Percentiles rank a stretch among this genome's conserved stretches.
These are phyloP conservation scores for Cardamine chenopodiifolia DNA, from an alignment of 345 rosid genomes.

Conservation along the genomic window DNA sequence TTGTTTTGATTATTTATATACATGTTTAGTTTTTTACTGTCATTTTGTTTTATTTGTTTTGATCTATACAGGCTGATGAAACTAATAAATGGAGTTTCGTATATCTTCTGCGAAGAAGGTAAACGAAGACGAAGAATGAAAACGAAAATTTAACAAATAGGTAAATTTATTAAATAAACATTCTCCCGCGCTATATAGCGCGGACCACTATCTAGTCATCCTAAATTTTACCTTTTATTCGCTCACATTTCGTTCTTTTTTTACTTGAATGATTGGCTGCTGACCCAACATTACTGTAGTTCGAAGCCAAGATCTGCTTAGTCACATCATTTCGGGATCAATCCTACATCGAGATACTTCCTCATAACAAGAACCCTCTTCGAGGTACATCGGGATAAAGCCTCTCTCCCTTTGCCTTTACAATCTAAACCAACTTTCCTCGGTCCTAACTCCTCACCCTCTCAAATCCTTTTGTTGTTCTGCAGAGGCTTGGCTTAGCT, in stretches of 20 bases:
- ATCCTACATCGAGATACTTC: constrained; percentile 79
- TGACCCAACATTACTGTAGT: constrained; percentile 60
- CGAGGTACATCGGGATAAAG: constrained; percentile 70
- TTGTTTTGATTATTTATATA: too few relatives aligned
- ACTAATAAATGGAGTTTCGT: too few relatives aligned
- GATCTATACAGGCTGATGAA: too few relatives aligned
- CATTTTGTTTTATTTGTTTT: too few relatives aligned
- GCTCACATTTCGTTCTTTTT: constrained; percentile 26
- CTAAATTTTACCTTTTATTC: background rate
- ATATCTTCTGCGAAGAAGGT: too few relatives aligned
- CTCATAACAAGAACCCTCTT: constrained; percentile 63
- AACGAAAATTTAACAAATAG: too few relatives aligned
- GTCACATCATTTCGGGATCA: constrained; percentile 93
- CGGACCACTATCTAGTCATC: too few relatives aligned
- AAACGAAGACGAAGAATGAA: too few relatives aligned
- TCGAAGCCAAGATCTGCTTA: constrained; percentile 73
- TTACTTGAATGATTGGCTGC: constrained; percentile 30
- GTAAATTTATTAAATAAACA: too few relatives aligned
- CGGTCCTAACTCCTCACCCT: background rate
- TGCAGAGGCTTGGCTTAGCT: constrained; percentile 89
- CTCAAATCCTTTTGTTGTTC: background rate
- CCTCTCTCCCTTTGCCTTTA: constrained; percentile 17
- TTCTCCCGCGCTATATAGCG: too few relatives aligned
- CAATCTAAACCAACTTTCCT: background rate
- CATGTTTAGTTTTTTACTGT: too few relatives aligned